Base-by-base conservation (phyloP, 2,329 filamentous ascomycete genomes). In the Colletotrichum incanum region DNA sequence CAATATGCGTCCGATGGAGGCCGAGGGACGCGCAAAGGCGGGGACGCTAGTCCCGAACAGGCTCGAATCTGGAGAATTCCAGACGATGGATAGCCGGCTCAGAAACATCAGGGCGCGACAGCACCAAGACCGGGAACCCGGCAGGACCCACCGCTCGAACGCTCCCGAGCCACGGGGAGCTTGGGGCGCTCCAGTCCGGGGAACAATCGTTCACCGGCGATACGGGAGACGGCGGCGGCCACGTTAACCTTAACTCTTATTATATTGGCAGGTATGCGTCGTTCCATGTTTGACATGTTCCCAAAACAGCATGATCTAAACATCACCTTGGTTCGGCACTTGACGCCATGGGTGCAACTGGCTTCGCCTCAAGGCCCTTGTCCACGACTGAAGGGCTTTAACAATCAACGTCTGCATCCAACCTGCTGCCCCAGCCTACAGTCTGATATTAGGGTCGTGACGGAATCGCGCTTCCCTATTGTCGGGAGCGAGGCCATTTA, bases 161-260 rank as follows among this genome's bases (percentile, higher is more conserved):
- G 23, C 12, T 26, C 23, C 23, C 47, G 47, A 26, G 47, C 26
- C 47, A 50, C 12, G 47, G 55, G 43, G 23, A 43, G 55, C 55
- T 39, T 58, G 37, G 16, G 26, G n/a, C 18, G 20, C 9, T 26
- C 34, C n/a, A 56, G 14, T 26, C 34, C 34, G 23, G 54, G n/a
- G 54, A 20, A 8, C 7, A 9, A 41, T 20, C 12, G 54, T 58
- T 14, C n/a, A 16, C 12, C 14, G 23, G 54, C n/a, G 26, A 9
- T 39, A 1, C 23, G 6, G 34, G 12, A 37, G 34, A 37, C 7
- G 52, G 41, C 26, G 34, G 28, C 52, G 31, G 52, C 2, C 43
- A 23, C 43, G 39, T 43, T 23, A 59, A 59, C 63, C 41, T 18
- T 59, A 59, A 47, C 49, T 49, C n/a, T 49, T 59, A 31, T 65